These are phyloP conservation scores for Endotrypanum monterogeii DNA, from an alignment of 208 protist genomes.

Conservation along the genomic window DNA sequence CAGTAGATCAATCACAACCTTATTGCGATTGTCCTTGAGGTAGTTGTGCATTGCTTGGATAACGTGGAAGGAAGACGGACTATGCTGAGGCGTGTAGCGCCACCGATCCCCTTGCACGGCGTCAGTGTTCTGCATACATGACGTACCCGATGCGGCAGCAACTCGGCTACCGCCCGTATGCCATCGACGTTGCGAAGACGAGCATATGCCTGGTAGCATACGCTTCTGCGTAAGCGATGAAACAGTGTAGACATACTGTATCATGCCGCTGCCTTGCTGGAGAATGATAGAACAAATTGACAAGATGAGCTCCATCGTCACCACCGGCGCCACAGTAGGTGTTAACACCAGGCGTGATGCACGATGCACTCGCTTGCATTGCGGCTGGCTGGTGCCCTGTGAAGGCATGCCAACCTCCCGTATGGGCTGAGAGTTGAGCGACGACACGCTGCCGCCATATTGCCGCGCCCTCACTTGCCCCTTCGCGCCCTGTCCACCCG, in stretches of 20 bases:
- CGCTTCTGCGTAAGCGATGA: constrained; percentile 54
- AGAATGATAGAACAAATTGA: constrained; percentile 55
- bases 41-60: constrained; percentile 46
- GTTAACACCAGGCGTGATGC: constrained; percentile 1
- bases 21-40: constrained; percentile 36
- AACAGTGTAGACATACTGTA: constrained; percentile 58
- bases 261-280: constrained; percentile 53
- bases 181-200: constrained; percentile 29
- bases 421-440: neutral
- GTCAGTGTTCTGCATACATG: constrained; percentile 10
- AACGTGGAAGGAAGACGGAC: constrained; percentile 47
- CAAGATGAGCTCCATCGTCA: constrained; percentile 64
- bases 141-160: neutral
- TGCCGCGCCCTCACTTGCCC: neutral
- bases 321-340: constrained; percentile 31
- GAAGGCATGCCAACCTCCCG: neutral
- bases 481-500: neutral
- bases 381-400: neutral
- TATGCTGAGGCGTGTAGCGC: constrained; percentile 40
- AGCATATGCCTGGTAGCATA: constrained; percentile 23
- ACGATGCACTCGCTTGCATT: neutral
- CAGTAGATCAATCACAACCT: constrained; percentile 30
- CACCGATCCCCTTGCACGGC: constrained; percentile 14
- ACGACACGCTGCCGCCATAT: neutral
- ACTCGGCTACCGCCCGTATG: constrained; percentile 3